Evolutionary conservation across 129 eudicot genomes (phyloP).

Genomic region (Centella asiatica): DNA sequence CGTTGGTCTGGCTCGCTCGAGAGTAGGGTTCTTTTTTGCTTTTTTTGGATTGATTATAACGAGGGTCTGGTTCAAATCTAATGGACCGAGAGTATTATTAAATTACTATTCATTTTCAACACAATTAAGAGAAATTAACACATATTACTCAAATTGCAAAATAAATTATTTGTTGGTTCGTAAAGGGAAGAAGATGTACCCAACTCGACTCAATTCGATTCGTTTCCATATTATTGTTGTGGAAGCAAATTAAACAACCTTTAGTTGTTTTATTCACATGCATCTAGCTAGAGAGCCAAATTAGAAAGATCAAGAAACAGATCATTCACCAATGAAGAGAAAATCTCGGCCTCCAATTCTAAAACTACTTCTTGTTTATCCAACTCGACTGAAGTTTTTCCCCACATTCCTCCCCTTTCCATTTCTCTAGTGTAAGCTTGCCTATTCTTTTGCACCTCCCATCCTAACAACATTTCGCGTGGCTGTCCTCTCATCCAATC

Average conservation of each 20-base stretch:
- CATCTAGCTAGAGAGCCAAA: neutral
- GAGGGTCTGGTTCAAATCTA: no score
- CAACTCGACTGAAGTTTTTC: constrained; percentile 30
- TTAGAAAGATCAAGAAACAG: constrained; percentile 26
- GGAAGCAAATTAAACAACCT: neutral
- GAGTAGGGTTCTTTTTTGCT: no score
- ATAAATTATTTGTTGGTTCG: neutral
- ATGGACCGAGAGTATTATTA: no score
- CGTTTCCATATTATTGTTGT: no score
- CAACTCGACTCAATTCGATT: neutral
- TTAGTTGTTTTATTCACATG: neutral
- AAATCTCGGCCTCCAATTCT: constrained; percentile 51
- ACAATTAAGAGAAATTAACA: neutral
- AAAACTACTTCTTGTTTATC: constrained; percentile 38
- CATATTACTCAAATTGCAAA: neutral
- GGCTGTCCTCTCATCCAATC: constrained; percentile 54
- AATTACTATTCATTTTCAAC: no score
- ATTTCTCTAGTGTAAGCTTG: constrained; percentile 43
- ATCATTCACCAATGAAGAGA: constrained; percentile 37
- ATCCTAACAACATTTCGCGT: constrained; percentile 27
- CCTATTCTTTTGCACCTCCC: constrained; percentile 48
- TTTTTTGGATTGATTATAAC: no score
- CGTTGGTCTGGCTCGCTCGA: no score
- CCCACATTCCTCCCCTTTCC: constrained; percentile 50
- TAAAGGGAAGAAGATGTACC: neutral